A percentile compares a stretch with the other conserved stretches of the same genome.
These are phyloP conservation scores for Pilasporangium apinafurcum DNA, from an alignment of 352 stramenopile species.

Conservation along the genomic window DNA sequence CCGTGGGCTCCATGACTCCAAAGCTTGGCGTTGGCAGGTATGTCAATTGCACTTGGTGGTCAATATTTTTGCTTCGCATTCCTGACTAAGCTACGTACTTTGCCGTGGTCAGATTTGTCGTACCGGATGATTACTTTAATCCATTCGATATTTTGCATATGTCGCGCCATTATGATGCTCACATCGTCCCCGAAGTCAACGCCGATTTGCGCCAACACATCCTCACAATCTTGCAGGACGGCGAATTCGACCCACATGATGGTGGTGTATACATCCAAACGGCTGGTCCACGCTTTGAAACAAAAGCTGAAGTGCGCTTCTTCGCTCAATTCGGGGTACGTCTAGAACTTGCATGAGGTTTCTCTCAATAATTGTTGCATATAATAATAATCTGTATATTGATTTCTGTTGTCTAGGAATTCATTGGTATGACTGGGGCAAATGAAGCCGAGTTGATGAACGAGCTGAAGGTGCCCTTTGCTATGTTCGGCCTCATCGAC, in stretches of 20 bases:
- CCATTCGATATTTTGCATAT: conserved; percentile 83
- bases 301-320: conserved; percentile 87
- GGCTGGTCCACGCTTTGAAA: conserved; percentile 83
- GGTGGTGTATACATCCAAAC: conserved; percentile 86
- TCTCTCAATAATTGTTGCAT: neutral
- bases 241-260: conserved; percentile 47
- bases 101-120: conserved; percentile 32
- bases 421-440: conserved; percentile 86
- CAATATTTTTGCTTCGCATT: too few relatives aligned
- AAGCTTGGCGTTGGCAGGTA: conserved; percentile 37
- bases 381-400: neutral
- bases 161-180: conserved; percentile 74
- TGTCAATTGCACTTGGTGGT: too few relatives aligned
- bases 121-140: conserved; percentile 88
- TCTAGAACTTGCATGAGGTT: neutral
- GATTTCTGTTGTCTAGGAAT: conserved; percentile 20
- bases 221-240: conserved; percentile 33
- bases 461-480: conserved; percentile 74
- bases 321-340: conserved; percentile 74
- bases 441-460: conserved; percentile 86
- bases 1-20: conserved; percentile 78
- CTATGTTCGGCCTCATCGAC: conserved; percentile 86
- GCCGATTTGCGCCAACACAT: conserved; percentile 37
- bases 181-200: conserved; percentile 72
- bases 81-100: conserved; percentile 4